These are phyloP conservation scores for Clavispora phyllophila DNA, from an alignment of 805 yeast genomes.

Conservation along the genomic window DNA sequence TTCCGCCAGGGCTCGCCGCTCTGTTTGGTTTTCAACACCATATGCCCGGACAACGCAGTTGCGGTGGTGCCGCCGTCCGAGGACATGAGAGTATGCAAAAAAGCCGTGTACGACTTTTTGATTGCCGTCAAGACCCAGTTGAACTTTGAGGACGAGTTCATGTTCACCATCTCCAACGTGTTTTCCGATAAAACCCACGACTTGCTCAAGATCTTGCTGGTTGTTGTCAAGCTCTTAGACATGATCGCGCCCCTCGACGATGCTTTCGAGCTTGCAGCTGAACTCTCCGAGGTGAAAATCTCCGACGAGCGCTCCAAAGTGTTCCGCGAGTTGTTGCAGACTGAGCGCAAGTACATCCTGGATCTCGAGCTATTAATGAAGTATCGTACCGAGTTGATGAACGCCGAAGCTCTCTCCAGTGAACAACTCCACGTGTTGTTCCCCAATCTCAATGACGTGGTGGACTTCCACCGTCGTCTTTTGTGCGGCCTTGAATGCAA, in stretches of 20 bases:
- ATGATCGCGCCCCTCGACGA: conserved; percentile 3
- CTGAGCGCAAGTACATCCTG: conserved; percentile 89
- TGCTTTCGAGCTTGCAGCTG: conserved; percentile 5
- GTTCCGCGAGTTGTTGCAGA: conserved; percentile 75
- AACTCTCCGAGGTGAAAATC: conserved; percentile 22
- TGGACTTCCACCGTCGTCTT: conserved; percentile 90
- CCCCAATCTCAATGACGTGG: conserved; percentile 76
- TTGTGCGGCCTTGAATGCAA: conserved; percentile 87
- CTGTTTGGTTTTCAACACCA: conserved; percentile 75
- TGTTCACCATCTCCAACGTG: conserved; percentile 87
- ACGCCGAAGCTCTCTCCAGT: conserved; percentile 62
- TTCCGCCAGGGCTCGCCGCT: conserved; percentile 91
- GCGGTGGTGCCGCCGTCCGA: conserved; percentile 61
- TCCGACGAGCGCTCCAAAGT: conserved; percentile 69
- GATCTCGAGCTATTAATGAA: conserved; percentile 72
- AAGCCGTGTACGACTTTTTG: conserved; percentile 84
- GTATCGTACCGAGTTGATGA: conserved; percentile 64
- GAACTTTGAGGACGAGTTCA: conserved; percentile 68
- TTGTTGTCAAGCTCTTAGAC: conserved; percentile 54
- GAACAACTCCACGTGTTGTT: conserved; percentile 79
- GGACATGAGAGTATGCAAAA: conserved; percentile 80
- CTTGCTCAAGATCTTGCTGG: conserved; percentile 66
- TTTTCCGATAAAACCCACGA: conserved; percentile 79
- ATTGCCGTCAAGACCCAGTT: conserved; percentile 78
- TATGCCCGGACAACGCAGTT: conserved; percentile 44